Conservation (phyloP, 2,329 filamentous ascomycete species). For the Tolypocladium ophioglossoides region DNA sequence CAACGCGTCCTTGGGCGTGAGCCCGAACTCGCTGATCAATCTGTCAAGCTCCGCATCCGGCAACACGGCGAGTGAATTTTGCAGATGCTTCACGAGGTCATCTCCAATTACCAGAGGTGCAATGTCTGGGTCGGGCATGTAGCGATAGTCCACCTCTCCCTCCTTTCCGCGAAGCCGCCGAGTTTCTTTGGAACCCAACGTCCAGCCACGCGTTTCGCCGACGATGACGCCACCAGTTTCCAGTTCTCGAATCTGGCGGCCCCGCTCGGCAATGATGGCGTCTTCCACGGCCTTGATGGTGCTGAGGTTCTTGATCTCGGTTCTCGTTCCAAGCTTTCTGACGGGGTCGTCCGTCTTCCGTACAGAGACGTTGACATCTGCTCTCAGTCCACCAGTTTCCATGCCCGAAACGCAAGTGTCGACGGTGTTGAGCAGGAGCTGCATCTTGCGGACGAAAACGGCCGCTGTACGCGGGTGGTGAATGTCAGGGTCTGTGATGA, state of each 20-base stretch:
- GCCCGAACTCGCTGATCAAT: constrained; percentile 51
- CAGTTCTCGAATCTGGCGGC: constrained; percentile 75
- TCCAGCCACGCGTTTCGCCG: constrained; percentile 91
- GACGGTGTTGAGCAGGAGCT: constrained; percentile 66
- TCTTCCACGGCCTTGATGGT: constrained; percentile 94
- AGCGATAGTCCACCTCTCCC: constrained; percentile 93
- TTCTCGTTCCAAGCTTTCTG: constrained; percentile 62
- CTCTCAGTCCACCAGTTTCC: constrained; percentile 83
- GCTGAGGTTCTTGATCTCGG: constrained; percentile 95
- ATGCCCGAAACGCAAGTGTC: constrained; percentile 85
- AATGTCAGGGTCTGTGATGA: constrained; percentile 85
- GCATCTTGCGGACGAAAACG: constrained; percentile 80
- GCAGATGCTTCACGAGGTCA: constrained; percentile 57
- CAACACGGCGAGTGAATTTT: constrained; percentile 51
- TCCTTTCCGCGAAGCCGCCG: constrained; percentile 80
- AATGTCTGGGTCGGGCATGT: constrained; percentile 95
- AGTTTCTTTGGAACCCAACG: constrained; percentile 73
- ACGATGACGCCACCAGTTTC: constrained; percentile 63
- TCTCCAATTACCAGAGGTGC: constrained; percentile 64
- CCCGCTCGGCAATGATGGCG: constrained; percentile 81
- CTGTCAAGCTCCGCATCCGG: constrained; percentile 61
- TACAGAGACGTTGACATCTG: constrained; percentile 93
- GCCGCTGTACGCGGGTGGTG: constrained; percentile 81
- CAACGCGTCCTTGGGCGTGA: constrained; percentile 74
- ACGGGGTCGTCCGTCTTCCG: constrained; percentile 39